Percentiles rank a stretch among this genome's conserved stretches.
These are phyloP conservation scores for Suillus spraguei DNA, from an alignment of 768 basidiomycete genomes.

Conservation along the genomic window DNA sequence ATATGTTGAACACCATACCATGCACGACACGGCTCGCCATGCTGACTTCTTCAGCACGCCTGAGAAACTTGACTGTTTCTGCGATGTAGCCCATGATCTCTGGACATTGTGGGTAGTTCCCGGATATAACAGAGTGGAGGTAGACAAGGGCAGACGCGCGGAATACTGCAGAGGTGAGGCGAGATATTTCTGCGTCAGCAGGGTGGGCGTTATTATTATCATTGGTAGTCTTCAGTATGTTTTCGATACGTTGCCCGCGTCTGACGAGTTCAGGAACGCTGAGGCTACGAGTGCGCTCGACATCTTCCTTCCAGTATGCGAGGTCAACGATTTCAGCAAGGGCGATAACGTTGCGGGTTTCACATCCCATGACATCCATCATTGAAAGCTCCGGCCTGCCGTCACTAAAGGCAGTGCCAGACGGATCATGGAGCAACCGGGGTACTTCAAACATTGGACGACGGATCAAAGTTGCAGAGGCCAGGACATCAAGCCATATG, in stretches of 20 bases:
- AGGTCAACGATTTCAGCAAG: constrained; percentile 73
- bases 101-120: constrained; percentile 63
- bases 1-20: constrained; percentile 79
- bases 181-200: constrained; percentile 15
- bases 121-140: constrained; percentile 76
- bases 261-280: constrained; percentile 63
- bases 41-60: constrained; percentile 36
- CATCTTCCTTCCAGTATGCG: constrained; percentile 61
- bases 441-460: constrained; percentile 60
- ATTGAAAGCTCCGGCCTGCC: constrained; percentile 60
- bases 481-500: constrained; percentile 88
- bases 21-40: constrained; percentile 61
- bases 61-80: constrained; percentile 54
- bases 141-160: constrained; percentile 75
- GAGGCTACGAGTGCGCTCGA: constrained; percentile 45
- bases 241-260: constrained; percentile 55
- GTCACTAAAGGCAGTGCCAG: constrained; percentile 20
- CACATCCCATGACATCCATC: constrained; percentile 85
- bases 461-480: constrained; percentile 67
- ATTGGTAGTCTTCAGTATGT: constrained; percentile 24
- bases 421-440: constrained; percentile 50
- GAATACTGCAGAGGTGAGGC: constrained; percentile 64
- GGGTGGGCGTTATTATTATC: constrained; percentile 8
- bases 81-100: constrained; percentile 61
- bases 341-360: constrained; percentile 77